Base-by-base conservation (phyloP, 2,329 filamentous ascomycete genomes). In the Cryoendolithus antarcticus region DNA sequence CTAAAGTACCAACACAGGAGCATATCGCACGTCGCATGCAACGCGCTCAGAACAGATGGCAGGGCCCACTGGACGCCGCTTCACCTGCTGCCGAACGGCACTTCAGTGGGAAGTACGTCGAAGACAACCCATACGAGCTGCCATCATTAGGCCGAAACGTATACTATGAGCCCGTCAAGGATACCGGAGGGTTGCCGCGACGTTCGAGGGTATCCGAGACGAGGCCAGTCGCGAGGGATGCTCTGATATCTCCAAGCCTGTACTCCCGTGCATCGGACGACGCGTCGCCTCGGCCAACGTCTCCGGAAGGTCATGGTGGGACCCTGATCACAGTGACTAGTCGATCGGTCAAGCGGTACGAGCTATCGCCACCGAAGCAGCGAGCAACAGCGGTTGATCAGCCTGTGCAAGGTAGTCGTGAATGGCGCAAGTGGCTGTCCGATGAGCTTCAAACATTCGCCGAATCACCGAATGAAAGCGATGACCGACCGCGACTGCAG, bases 351-450 rank as follows among this genome's bases (percentile, higher is more conserved):
- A 60, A 61, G 34, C 63, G 62, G 38, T 66, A 66, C 41, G 54
- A 61, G 9, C 53, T 60, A 21, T 57, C 57, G 5, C 50, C 52
- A 5, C 37, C 47, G 8, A 56, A 54, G 42, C 15, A 30, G 3
- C 13, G 10, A 5, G 12, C 6, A 11, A 32, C 30, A 30, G 8
- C 37, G 11, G 35, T 35, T 24, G 33, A 39, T 15, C 9, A 45
- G 46, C 19, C 56, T 46, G 9, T 45, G 45, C 13, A 55, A 48
- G 37, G 60, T 50, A 67, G 65, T 46, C 52, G 53, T 24, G 65
- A 69, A 30, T 69, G 66, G 66, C 63, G 62, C 28, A 57, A 56
- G 8, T 69, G 66, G 66, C 48, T 69, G 2, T 64, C 61, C 2
- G 59, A 62, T 37, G 65, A 69, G 44, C 24, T 27, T 7, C 24